Base-by-base conservation (phyloP, 306 rosid genomes). In the Rosa rugosa region DNA sequence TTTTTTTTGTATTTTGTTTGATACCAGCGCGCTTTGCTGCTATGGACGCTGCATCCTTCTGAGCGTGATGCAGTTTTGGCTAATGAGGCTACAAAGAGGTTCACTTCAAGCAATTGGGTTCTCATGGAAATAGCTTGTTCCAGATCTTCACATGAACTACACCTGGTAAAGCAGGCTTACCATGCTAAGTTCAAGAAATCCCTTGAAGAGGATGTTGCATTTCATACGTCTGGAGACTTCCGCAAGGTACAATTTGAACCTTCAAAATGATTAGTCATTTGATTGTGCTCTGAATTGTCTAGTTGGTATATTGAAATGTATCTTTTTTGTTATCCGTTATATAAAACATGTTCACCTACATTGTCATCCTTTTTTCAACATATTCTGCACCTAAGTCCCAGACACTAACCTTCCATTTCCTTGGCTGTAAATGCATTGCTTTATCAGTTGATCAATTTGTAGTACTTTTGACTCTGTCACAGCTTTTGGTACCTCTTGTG, bases 401-500 rank as follows among this genome's bases (percentile, higher is more conserved):
- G 73, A 20, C 20, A 22, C 11, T 45, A 17, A 20, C 38, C 44
- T 46, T 54, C 20, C n/a, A 16, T 50, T 50, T 8, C n/a, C 56
- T 50, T 14, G 17, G 56, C 17, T 50, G 56, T 31, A 1, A 31
- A 31, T 31, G 36, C 3, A 31, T 31, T 31, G 36, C 36, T 31
- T 31, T 2, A 31, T 31, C 20, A 18, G n/a, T 18, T 53, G 8
- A 54, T 7, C 25, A 44, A 54, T 54, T 54, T 54, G 5, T 20
- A 8, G 3, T 2, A 34, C 25, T 57, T 9, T 47, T 14, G 13
- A 57, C 78, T 79, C 4, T 50, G 47, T 42, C 56, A 75, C 80
- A 94, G 98, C 94, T 94, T 83, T 85, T 92, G 91, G 89, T 92
- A 81, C 91, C 92, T 78, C 94, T 94, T 65, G 86, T 92, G 82